These are phyloP conservation scores for Flagelloscypha sp. DNA, from an alignment of 768 basidiomycete species.

Conservation along the genomic window DNA sequence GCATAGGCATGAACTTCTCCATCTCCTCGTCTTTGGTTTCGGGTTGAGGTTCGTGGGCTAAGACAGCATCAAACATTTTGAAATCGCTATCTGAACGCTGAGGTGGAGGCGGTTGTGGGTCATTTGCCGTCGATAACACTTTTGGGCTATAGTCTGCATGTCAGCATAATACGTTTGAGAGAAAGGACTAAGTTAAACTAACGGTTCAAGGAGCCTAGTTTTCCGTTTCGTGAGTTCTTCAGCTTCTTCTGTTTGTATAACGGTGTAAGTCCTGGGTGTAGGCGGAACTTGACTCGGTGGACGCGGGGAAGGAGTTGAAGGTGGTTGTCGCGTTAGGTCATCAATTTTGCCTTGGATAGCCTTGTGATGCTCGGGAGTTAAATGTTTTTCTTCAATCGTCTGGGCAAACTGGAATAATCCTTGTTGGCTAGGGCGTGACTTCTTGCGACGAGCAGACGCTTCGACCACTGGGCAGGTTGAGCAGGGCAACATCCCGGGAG, in stretches of 20 bases:
- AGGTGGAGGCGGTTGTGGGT: no score
- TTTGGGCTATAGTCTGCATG: conserved; percentile 53
- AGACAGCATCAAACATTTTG: conserved; percentile 69
- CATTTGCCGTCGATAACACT: conserved; percentile 46
- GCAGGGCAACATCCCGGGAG: conserved; percentile 10
- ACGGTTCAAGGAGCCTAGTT: conserved; percentile 7
- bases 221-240: conserved; percentile 36
- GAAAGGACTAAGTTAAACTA: neutral
- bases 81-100: conserved; percentile 32
- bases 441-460: conserved; percentile 52
- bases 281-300: neutral
- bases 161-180: neutral
- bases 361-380: conserved; percentile 47
- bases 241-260: conserved; percentile 13
- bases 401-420: conserved; percentile 77
- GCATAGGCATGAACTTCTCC: conserved; percentile 69
- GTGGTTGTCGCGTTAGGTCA: conserved; percentile 29
- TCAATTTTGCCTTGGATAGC: no score
- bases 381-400: conserved; percentile 63
- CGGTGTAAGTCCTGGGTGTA: neutral
- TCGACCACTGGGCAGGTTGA: conserved; percentile 47
- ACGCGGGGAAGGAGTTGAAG: neutral
- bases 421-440: conserved; percentile 36
- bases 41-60: conserved; percentile 22
- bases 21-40: conserved; percentile 48